These are phyloP conservation scores for Peribolospora kevripleyi DNA, from an alignment of 768 basidiomycete species.

Conservation along the genomic window DNA sequence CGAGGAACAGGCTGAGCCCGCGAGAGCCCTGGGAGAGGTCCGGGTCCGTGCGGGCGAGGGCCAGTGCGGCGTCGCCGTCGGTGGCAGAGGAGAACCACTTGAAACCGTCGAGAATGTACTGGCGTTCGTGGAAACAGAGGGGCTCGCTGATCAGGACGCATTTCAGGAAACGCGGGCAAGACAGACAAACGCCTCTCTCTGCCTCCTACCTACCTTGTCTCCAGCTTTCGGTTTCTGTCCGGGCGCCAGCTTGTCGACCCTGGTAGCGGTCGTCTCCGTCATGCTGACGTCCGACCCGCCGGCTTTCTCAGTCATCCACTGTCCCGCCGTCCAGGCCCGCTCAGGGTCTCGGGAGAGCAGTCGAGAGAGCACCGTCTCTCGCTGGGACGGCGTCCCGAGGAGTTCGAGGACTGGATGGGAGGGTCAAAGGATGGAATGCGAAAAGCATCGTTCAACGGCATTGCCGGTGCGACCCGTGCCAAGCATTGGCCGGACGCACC, in stretches of 20 bases:
- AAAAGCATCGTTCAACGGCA: too few species aligned
- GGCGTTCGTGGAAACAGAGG: not conserved
- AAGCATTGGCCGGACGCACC: constrained; percentile 17
- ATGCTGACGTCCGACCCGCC: constrained; percentile 53
- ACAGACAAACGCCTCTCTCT: not conserved
- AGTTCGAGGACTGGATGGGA: constrained; percentile 34
- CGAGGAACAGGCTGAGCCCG: constrained; percentile 46
- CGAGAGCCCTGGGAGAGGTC: constrained; percentile 19
- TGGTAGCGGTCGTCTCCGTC: constrained; percentile 38
- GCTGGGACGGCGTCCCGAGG: constrained; percentile 34
- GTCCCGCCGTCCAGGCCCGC: constrained; percentile 43
- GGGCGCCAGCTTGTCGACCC: not conserved
- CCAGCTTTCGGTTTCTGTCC: not conserved
- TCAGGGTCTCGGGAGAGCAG: constrained; percentile 28
- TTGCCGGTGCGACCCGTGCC: too few species aligned
- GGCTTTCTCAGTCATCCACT: constrained; percentile 32
- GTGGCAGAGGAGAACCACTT: constrained; percentile 27
- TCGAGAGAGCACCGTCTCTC: constrained; percentile 24
- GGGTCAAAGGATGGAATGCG: too few species aligned
- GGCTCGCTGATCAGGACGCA: not conserved
- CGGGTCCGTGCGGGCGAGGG: constrained; percentile 43
- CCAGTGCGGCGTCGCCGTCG: constrained; percentile 45
- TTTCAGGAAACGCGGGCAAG: not conserved
- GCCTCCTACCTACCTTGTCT: not conserved
- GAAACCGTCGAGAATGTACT: constrained; percentile 7